Base-by-base conservation (phyloP, 805 yeast species). In the Tetrapisispora namnaoensis region DNA sequence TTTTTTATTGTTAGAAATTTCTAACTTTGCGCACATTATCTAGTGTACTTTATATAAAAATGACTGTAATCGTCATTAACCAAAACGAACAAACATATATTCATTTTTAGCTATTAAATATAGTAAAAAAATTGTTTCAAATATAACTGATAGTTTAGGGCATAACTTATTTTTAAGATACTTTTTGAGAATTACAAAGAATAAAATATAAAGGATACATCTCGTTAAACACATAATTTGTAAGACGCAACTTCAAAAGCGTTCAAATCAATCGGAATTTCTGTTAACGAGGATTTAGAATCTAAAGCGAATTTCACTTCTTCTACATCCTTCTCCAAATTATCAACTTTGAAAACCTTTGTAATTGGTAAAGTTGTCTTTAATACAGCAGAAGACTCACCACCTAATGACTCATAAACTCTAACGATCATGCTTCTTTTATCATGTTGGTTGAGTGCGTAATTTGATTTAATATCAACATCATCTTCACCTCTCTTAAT, bases 401-500 rank as follows among this genome's bases (percentile, higher is more conserved):
- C 98, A 7, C 99, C 99, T 42, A 91, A 71, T 0, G 95, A 70
- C 61, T 91, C 99, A 66, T 89, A 91, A 1, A 88, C 75, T 56
- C 98, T 78, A 30, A 86, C 70, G 24, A 90, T 72, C 27, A 87
- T 69, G 10, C 82, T 75, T 55, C 73, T 74, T 45, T 70, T 66
- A 9, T 75, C 76, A 34, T 62, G 58, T 46, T 66, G 63, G 42
- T 72, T 71, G 41, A 75, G 71, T 10, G 82, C 65, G 46, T 78
- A 76, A 8, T 68, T 58, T 24, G 69, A 71, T 34, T 67, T 71
- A 40, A 78, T 74, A 42, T 74, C 80, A 30, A 62, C 70, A 62
- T 91, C 97, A 60, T 84, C 88, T 61, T 90, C 97, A 13, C 87
- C 89, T 57, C 98, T 77, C 68, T 93, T 93, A 44, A 93, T 66